Base-by-base conservation (phyloP, 805 yeast species). In the Torulaspora microellipsoides region DNA sequence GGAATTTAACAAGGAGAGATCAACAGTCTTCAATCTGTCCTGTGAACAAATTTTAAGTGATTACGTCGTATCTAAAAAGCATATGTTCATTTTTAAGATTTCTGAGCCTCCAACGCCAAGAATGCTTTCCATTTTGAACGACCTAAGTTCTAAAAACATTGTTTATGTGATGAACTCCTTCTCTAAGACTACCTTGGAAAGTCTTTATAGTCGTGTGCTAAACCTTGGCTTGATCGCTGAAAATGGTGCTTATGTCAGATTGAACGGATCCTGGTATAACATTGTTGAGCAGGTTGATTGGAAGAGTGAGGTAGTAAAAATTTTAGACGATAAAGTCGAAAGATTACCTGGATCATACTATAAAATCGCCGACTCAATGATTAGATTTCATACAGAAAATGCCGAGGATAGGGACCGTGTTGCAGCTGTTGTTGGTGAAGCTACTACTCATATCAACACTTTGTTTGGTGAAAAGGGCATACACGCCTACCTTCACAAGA, bases 141-240 rank as follows among this genome's bases (percentile, higher is more conserved):
- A 82, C 31, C 67, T 91, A 43, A 82, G 83, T 53, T 74, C 81
- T 1, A 53, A 61, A 8, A 88, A 87, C 56, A 69, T 74, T 35
- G 89, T 91, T 2, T 90, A 83, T 58, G 73, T 90, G 3, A 72
- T 84, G 43, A 81, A 89, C 50, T 76, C 78, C 35, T 75, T 81
- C 56, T 80, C 80, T 40, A 72, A 83, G 46, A 64, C 72, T 1
- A 85, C 81, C 33, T 66, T 90, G 57, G 85, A 83, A 48, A 71
- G 85, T 42, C 66, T 79, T 41, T 89, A 82, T 66, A 72, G 83
- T 14, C 75, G 87, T 52, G 73, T 80, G 3, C 78, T 83, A 1
- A 77, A 78, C 32, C 57, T 90, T 27, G 97, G 97, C 0, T 69
- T 91, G 40, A 80, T 91, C 49, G 95, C 96, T 1, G 98, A 90